Evolutionary conservation across 495 filamentous ascomycete species (phyloP).

Genomic region (Aspergillus mulundensis): DNA sequence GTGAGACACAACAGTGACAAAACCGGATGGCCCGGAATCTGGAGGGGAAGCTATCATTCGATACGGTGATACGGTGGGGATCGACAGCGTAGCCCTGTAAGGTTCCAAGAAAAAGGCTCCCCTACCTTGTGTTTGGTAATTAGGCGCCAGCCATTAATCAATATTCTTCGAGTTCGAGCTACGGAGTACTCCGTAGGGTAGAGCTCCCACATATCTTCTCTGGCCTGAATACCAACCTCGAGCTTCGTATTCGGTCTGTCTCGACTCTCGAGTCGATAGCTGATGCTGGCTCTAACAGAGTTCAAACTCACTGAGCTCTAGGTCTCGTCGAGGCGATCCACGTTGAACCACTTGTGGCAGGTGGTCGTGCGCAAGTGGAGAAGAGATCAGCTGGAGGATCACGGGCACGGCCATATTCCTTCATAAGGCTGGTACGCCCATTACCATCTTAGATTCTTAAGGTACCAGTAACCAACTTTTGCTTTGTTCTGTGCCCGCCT

Average conservation of each 20-base stretch:
- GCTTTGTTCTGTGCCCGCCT: background rate
- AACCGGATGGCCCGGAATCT: background rate
- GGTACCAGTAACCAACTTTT: background rate
- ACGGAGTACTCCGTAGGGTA: no score
- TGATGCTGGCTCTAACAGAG: no score
- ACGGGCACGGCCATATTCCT: background rate
- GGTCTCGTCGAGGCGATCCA: background rate
- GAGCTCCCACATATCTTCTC: no score
- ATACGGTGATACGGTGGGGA: background rate
- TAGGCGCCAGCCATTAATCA: no score
- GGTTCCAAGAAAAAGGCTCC: background rate
- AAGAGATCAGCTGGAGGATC: background rate
- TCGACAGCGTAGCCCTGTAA: background rate
- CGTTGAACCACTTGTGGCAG: slow-evolving; percentile 1
- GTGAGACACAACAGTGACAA: background rate
- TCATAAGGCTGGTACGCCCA: background rate
- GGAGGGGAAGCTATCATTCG: background rate
- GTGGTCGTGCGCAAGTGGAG: slow-evolving; percentile 8
- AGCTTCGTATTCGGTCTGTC: no score
- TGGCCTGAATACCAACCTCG: no score
- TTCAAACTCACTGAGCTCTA: background rate
- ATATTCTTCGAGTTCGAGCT: no score
- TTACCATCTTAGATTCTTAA: background rate
- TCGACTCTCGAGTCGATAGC: no score
- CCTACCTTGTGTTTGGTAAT: no score